Evolutionary conservation across 176 grass and related monocot genomes (phyloP), one percentile per base, ranked within the genome.

Genomic region (Phyllostachys edulis): DNA sequence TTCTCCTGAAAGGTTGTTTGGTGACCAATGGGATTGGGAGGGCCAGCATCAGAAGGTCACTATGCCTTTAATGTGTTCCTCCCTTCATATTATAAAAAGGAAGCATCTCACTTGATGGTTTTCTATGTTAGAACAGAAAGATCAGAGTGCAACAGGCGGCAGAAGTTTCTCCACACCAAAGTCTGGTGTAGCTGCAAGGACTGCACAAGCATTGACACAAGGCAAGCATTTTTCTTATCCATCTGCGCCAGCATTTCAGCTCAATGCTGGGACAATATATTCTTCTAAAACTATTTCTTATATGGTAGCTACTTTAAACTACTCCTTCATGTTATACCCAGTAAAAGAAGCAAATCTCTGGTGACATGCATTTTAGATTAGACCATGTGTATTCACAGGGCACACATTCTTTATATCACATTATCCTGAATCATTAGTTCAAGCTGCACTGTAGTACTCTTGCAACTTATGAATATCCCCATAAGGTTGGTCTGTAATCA

Each of bases 101-200:
- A 71, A 50, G 46, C 42, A 70, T 86, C 77, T 88, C 78, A 88
- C 71, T 86, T 91, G 40, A 55, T 78, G 64, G 39, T 91, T 84
- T 20, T 82, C 61, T 81, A 72, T 90, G 77, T 69, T 89, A 85
- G 84, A 91, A 32, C 92, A 94, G 92, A 91, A 89, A 57, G 77
- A 69, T 71, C 82, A 84, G 80, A 89, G 56, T 84, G 38, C 76
- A 86, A 24, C 71, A 79, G 27, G 38, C 54, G 79, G 51, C 56
- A 79, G 57, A 69, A 83, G 83, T 88, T 87, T 67, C 47, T 57
- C 61, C 42, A 51, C 73, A 20, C 15, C 68, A 52, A 73, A 88
- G 40, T 82, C 67, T 69, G 77, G 78, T 63, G 47, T 41, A 67
- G 77, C 56, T 47, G 40, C 60, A 80, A 91, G 76, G 71, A 84